Evolutionary conservation across 257 asterid species (phyloP).

Genomic region (Buddleja alternifolia): DNA sequence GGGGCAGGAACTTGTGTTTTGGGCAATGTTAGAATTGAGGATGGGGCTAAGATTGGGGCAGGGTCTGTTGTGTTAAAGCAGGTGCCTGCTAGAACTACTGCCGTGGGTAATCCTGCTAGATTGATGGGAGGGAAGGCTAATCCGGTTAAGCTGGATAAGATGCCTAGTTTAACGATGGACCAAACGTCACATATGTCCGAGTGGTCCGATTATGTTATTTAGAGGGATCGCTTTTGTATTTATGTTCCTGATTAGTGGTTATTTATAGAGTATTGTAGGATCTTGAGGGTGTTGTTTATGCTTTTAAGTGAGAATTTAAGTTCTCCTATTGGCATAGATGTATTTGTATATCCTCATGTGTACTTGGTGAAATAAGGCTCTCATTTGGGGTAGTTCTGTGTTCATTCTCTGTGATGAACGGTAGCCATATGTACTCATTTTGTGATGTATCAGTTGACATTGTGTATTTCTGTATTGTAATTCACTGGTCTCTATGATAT

Average conservation of each 20-base stretch:
- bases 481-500: not conserved
- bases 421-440: not conserved
- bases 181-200: slow-evolving; percentile 50
- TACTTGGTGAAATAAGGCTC: slow-evolving; percentile 25
- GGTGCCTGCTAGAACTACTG: slow-evolving; percentile 57
- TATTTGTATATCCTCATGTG: not conserved
- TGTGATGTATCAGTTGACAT: not conserved
- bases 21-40: slow-evolving; percentile 53
- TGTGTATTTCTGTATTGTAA: not conserved
- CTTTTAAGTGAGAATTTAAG: slow-evolving; percentile 48
- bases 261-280: slow-evolving; percentile 4
- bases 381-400: slow-evolving; percentile 14
- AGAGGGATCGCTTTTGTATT: not conserved
- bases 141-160: slow-evolving; percentile 43
- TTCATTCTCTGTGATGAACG: slow-evolving; percentile 20
- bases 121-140: slow-evolving; percentile 56
- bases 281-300: slow-evolving; percentile 20
- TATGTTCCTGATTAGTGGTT: not conserved
- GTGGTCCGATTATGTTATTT: slow-evolving; percentile 60
- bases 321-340: slow-evolving; percentile 43
- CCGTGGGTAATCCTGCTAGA: slow-evolving; percentile 62
- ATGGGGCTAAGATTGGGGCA: slow-evolving; percentile 61
- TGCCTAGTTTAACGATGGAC: slow-evolving; percentile 63
- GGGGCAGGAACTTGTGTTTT: slow-evolving; percentile 66
- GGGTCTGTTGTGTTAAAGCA: slow-evolving; percentile 54